Evolutionary conservation across 2,329 filamentous ascomycete genomes (phyloP), one percentile per base, ranked within the genome.

Genomic region (Cryphonectria parasitica): DNA sequence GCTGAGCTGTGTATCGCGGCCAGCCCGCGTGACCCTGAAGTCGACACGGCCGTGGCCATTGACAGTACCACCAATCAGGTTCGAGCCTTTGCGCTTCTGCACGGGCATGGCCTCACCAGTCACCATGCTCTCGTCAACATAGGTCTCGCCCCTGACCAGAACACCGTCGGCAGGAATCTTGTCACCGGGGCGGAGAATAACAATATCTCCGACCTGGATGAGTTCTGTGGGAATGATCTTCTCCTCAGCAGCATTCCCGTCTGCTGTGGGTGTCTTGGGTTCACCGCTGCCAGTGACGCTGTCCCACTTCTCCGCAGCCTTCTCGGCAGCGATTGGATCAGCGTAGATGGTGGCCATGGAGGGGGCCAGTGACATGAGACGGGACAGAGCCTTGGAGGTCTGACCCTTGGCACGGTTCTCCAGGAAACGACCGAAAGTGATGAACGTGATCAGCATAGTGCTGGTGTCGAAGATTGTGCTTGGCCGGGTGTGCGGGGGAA

Each of bases 121-220:
- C 64, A 99, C 95, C 95, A 98, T 98, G 78, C 94, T 97, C 82
- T 99, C 96, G 75, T 99, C 94, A 31, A 98, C 89, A 77, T 97
- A 97, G 49, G 94, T 97, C 80, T 98, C 93, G 43, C 96, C 96
- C 67, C 92, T 90, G 69, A 94, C 93, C 67, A 99, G 88, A 11
- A 89, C 87, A 64, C 96, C 96, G 78, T 99, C 96, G 1, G 95
- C 95, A 1, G 96, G 95, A 70, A 99, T 94, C 83, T 98, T 98
- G 83, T 98, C 96, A 68, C 96, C 96, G 8, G 96, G 96, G 69
- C 94, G 92, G 69, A 99, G 88, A 73, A 98, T 90, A 71, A 98
- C 95, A 74, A 99, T 89, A 78, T 99, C 96, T 61, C 94, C 94
- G 15, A 97, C 92, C 79, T 98, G 92, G 69, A 99, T 91, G 25